Evolutionary conservation across 2,329 filamentous ascomycete species (phyloP).

Genomic region (Xylariales sp.): DNA sequence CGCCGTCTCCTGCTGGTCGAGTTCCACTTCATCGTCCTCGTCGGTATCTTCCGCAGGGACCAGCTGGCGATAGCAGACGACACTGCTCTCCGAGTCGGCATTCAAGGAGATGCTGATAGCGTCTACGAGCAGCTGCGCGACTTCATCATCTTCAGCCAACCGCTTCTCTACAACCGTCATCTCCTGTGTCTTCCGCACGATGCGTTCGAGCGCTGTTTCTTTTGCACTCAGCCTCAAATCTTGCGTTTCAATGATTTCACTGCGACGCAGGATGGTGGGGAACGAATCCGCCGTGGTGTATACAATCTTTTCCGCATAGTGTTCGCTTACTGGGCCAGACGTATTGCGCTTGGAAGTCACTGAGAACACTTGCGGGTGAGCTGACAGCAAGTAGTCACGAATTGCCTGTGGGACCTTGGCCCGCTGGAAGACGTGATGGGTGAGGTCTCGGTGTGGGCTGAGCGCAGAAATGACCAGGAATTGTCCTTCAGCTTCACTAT

Average conservation of each 20-base stretch:
- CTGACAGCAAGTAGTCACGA: conserved; percentile 79
- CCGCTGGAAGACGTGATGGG: conserved; percentile 81
- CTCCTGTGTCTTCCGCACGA: conserved; percentile 85
- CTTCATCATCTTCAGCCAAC: conserved; percentile 65
- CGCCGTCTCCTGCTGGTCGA: conserved; percentile 65
- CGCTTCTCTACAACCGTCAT: conserved; percentile 72
- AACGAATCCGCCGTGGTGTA: conserved; percentile 83
- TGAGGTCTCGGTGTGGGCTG: conserved; percentile 74
- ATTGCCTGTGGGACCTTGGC: conserved; percentile 78
- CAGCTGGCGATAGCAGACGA: conserved; percentile 72
- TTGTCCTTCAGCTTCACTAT: conserved; percentile 84
- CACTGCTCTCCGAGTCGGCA: conserved; percentile 66
- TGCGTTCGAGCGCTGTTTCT: conserved; percentile 86
- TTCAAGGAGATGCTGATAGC: conserved; percentile 75
- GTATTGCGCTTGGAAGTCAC: conserved; percentile 69
- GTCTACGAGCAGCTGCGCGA: conserved; percentile 65
- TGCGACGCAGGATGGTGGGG: conserved; percentile 83
- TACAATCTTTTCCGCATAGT: conserved; percentile 77
- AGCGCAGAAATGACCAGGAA: conserved; percentile 80
- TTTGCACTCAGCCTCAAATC: conserved; percentile 66
- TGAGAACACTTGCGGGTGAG: conserved; percentile 73
- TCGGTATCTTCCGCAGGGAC: conserved; percentile 51
- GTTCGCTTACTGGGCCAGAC: conserved; percentile 63
- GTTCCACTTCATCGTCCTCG: conserved; percentile 38
- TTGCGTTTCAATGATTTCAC: conserved; percentile 70